phyloP scores from a whole-genome alignment of 352 stramenopile genomes.

The Elongisporangium prolatum region DNA sequence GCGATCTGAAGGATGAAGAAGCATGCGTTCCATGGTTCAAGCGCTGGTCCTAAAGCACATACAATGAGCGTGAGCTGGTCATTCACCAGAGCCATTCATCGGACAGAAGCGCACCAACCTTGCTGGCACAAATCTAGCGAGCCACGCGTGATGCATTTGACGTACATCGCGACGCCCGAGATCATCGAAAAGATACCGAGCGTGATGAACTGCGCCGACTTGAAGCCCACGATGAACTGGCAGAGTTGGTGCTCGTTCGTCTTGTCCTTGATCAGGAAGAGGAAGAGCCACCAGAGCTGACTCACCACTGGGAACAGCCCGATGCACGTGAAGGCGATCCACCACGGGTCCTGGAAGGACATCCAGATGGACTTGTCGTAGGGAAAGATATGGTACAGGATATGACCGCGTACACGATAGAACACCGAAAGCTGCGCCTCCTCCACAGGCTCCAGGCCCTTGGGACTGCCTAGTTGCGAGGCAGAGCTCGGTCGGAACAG shows the following conservation, averaged over 20 bases:
- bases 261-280: constrained; percentile 90
- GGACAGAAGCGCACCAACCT: constrained; percentile 12
- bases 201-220: constrained; percentile 88
- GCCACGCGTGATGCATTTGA: constrained; percentile 63
- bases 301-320: constrained; percentile 81
- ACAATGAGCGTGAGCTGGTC: background rate
- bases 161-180: constrained; percentile 60
- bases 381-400: constrained; percentile 87
- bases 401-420: constrained; percentile 50
- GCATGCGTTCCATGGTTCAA: constrained; percentile 65
- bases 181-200: constrained; percentile 71
- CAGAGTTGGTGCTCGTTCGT: constrained; percentile 91
- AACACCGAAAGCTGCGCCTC: constrained; percentile 28
- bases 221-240: constrained; percentile 91
- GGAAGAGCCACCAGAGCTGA: constrained; percentile 88
- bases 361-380: constrained; percentile 87
- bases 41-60: constrained; percentile 29
- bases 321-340: constrained; percentile 68
- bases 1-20: constrained; percentile 85
- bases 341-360: constrained; percentile 81
- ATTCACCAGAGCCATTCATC: no score
- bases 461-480: constrained; percentile 12
- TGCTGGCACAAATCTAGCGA: constrained; percentile 57
- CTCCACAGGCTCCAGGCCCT: background rate
- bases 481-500: constrained; percentile 46